Evolutionary conservation across 2,329 filamentous ascomycete genomes (phyloP).

Genomic region (Talaromyces sp.): DNA sequence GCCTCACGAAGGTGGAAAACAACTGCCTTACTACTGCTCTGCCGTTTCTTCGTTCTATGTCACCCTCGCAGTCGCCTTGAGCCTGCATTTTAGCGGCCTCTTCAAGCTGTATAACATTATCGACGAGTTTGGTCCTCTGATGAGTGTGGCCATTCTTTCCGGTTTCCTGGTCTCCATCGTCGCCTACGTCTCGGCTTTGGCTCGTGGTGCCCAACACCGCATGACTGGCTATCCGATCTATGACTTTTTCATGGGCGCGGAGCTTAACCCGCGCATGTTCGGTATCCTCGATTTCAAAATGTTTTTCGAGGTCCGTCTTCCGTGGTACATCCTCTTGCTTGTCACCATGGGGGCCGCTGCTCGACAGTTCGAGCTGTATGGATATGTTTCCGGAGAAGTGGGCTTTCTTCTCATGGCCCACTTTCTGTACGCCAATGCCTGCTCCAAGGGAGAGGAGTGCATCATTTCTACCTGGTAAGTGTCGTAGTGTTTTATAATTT

Average conservation of each 20-base stretch:
- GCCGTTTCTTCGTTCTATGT: slow-evolving; percentile 81
- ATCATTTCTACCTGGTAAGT: slow-evolving; percentile 76
- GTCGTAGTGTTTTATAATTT: neutral
- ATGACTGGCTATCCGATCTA: slow-evolving; percentile 82
- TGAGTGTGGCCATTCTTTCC: slow-evolving; percentile 88
- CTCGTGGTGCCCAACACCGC: slow-evolving; percentile 76
- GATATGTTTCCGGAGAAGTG: slow-evolving; percentile 81
- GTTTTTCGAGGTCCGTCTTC: slow-evolving; percentile 90
- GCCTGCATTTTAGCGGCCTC: slow-evolving; percentile 72
- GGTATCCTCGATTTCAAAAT: slow-evolving; percentile 85
- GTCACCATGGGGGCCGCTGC: slow-evolving; percentile 70
- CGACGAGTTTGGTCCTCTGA: slow-evolving; percentile 88
- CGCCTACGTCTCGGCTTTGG: slow-evolving; percentile 79
- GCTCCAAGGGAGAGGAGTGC: slow-evolving; percentile 84
- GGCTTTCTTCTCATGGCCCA: slow-evolving; percentile 81
- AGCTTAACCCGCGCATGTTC: slow-evolving; percentile 81
- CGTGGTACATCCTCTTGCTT: slow-evolving; percentile 86
- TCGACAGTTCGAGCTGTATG: slow-evolving; percentile 77
- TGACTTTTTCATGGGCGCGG: slow-evolving; percentile 87
- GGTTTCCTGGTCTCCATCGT: slow-evolving; percentile 77
- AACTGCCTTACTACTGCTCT: slow-evolving; percentile 92
- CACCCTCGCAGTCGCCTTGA: slow-evolving; percentile 66
- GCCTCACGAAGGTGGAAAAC: slow-evolving; percentile 72
- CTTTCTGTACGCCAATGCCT: slow-evolving; percentile 87
- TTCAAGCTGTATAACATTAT: slow-evolving; percentile 90